These are phyloP conservation scores for Diphasiastrum complanatum DNA, from an alignment of 83 land plant genomes.

Conservation along the genomic window DNA sequence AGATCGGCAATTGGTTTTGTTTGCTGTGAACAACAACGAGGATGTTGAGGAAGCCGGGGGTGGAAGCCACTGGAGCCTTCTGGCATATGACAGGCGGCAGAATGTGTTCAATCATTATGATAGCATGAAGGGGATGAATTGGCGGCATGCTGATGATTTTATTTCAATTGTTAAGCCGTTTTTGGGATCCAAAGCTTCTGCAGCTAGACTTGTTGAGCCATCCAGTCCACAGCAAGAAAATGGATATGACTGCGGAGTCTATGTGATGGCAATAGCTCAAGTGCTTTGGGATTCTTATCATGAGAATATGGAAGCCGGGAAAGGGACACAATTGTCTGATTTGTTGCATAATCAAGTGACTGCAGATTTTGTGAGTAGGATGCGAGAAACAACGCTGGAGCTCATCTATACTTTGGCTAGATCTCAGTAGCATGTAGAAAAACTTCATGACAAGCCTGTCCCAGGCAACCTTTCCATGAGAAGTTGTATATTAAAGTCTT, in stretches of 20 bases:
- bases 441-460: no score
- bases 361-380: no score
- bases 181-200: constrained; percentile 18
- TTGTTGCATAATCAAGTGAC: no score
- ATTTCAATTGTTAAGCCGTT: constrained; percentile 33
- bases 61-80: constrained; percentile 85
- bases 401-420: no score
- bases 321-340: no score
- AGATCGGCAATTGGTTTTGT: constrained; percentile 42
- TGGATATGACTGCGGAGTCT: constrained; percentile 83
- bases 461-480: no score
- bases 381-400: no score
- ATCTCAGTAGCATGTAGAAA: no score
- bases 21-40: constrained; percentile 70
- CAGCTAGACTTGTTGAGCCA: constrained; percentile 35
- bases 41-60: constrained; percentile 63
- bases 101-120: constrained; percentile 75
- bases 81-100: constrained; percentile 47
- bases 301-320: no score
- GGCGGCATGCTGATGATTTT: constrained; percentile 35
- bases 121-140: constrained; percentile 45
- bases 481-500: no score
- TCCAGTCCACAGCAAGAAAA: constrained; percentile 61
- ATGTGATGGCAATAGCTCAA: constrained; percentile 61
- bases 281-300: constrained; percentile 39